Evolutionary conservation across 352 stramenopile species (phyloP), one percentile per base, ranked within the genome.

Genomic region (Globisporangium recalcitrans): DNA sequence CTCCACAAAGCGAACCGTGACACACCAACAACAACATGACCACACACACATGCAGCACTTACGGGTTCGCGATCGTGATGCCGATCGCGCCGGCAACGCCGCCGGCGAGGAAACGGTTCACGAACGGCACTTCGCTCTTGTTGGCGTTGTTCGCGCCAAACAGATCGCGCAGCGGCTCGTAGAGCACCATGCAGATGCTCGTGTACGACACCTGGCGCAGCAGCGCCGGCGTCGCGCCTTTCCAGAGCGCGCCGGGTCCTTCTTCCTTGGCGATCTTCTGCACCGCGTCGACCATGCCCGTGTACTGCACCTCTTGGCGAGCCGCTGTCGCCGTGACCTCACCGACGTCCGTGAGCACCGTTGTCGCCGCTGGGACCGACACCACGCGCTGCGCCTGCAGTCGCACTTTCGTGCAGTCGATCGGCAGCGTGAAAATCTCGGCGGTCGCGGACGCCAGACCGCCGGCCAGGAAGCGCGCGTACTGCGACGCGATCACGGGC

Each of bases 351-450:
- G 60, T 67, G 26, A 40, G 65, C 52, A 53, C 42, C 62, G 72
- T 59, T 7, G 64, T 32, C 14, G 36, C 42, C 64, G 69, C 64
- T 8, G 65, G 40, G 2, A 69, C 24, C 26, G 67, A 62, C 60
- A 72, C 61, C 4, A 78, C 75, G 42, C 78, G 75, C 65, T 94
- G 85, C 14, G 82, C 73, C 60, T 96, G 87, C 42, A 96, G 72
- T 19, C 85, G 82, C 55, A 93, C 82, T 65, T 96, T 96, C 51
- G 83, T 90, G 71, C 85, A 91, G 70, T 96, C 87, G 60, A 94
- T 90, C 13, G 87, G 87, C 54, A 96, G 64, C 58, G 87, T 96
- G 34, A 88, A 70, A 54, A 93, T 66, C 66, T 95, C 87, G 7
- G 87, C 86, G 5, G 82, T 88, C 27, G 70, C 82, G 0, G 84